Evolutionary conservation across 495 filamentous ascomycete genomes (phyloP), one percentile per base, ranked within the genome.

Genomic region (Annulohypoxylon nitens): DNA sequence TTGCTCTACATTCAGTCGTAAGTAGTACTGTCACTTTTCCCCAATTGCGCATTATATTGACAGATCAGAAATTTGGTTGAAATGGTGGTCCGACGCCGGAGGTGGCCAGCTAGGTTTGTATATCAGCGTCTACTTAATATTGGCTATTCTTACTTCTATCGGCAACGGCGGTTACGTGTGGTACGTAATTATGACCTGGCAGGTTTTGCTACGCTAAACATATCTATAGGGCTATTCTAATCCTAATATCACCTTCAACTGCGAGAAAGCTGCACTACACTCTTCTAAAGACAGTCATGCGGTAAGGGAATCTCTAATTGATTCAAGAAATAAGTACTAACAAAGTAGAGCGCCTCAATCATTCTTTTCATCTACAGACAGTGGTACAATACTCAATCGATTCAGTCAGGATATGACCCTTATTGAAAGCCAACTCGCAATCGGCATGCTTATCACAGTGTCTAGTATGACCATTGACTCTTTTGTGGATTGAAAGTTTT

Each of bases 391-490:
- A 30, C 50, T 54, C 50, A 54, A 54, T 54, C 50, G 53, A 57
- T 57, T 57, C 30, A 57, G 53, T 16, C 53, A 57, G 33, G 53
- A 57, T 23, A 57, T 57, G 53, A 57, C 26, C 30, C 53, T 57
- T 26, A 37, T 57, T 11, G 53, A 57, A 54, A 54, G 50, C n/a
- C 50, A 54, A 54, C 26, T 54, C 5, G 50, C 50, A 54, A 54
- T 54, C 26, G 50, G 50, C 50, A 54, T 54, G 50, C 50, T 54
- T 12, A 54, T 54, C n/a, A 54, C 50, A 6, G 50, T 54, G 3
- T 54, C 50, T 30, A 54, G 50, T 54, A 54, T 54, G 50, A 34
- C 50, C 26, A 54, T 7, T 12, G 11, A 20, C 50, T 54, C 30
- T 54, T 18, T 3, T 20, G 2, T 20, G 6, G 5, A 9, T 4